Conservation (phyloP, 805 yeast species). For the Kazachstania kunashirensis region DNA sequence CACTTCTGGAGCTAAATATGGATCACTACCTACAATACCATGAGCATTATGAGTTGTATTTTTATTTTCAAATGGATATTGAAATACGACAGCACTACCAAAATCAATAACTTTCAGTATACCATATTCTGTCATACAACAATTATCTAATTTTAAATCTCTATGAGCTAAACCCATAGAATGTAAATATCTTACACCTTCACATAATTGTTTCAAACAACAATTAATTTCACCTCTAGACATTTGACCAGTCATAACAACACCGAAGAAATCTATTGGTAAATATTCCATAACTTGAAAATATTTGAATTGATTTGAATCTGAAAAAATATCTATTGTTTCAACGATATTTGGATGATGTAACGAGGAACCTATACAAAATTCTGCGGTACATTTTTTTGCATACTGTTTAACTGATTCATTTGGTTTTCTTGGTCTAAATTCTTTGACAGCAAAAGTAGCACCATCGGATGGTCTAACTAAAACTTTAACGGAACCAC, state of each 20-base stretch:
- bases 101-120: conserved; percentile 72
- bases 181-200: conserved; percentile 68
- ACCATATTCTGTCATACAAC: conserved; percentile 67
- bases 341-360: conserved; percentile 75
- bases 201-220: conserved; percentile 62
- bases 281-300: conserved; percentile 82
- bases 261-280: conserved; percentile 76
- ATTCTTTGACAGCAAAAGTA: conserved; percentile 77
- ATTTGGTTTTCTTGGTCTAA: conserved; percentile 59
- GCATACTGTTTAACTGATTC: conserved; percentile 70
- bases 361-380: conserved; percentile 73
- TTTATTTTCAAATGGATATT: conserved; percentile 59
- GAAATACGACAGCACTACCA: conserved; percentile 76
- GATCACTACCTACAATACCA: conserved; percentile 80
- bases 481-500: conserved; percentile 72
- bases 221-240: conserved; percentile 73
- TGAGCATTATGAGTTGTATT: conserved; percentile 42
- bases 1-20: conserved; percentile 80
- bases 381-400: conserved; percentile 83
- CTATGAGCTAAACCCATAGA: conserved; percentile 74
- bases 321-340: conserved; percentile 55
- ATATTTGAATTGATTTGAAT: conserved; percentile 56
- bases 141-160: conserved; percentile 73
- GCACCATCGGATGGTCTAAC: conserved; percentile 59
- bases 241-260: conserved; percentile 81